phyloP scores from a whole-genome alignment of 2,329 filamentous ascomycete genomes.

The Colletotrichum lupini region DNA sequence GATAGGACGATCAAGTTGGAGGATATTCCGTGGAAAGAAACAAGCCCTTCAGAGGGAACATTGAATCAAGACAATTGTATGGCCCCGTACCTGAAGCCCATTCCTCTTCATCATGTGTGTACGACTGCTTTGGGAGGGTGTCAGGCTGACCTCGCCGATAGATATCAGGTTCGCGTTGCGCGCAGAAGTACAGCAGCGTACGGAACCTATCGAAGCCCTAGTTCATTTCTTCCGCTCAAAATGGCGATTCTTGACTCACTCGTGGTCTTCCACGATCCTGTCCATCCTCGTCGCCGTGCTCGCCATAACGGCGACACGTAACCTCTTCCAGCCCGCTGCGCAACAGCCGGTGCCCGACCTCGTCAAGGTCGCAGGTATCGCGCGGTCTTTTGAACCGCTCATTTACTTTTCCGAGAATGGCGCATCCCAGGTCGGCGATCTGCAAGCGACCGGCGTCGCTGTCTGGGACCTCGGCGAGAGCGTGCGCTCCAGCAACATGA shows the following conservation, averaged over 20 bases:
- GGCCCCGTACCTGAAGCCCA: constrained; percentile 40
- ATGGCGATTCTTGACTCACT: constrained; percentile 71
- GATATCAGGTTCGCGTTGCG: constrained; percentile 90
- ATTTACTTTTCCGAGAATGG: constrained; percentile 96
- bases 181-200: constrained; percentile 88
- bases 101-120: constrained; percentile 33
- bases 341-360: constrained; percentile 81
- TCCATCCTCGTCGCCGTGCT: constrained; percentile 72
- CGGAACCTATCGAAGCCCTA: constrained; percentile 82
- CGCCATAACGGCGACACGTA: constrained; percentile 72
- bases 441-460: constrained; percentile 91
- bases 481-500: constrained; percentile 90
- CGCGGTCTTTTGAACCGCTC: constrained; percentile 91
- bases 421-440: constrained; percentile 83
- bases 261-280: constrained; percentile 74
- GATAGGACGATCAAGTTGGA: constrained; percentile 53
- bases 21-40: constrained; percentile 42
- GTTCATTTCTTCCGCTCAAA: constrained; percentile 72
- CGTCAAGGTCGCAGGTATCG: constrained; percentile 89
- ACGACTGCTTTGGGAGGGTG: constrained; percentile 3
- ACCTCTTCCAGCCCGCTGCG: constrained; percentile 75
- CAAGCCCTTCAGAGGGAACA: constrained; percentile 40
- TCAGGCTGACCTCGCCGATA: constrained; percentile 50
- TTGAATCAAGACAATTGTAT: constrained; percentile 60
- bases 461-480: constrained; percentile 96